Evolutionary conservation across 306 rosid species (phyloP).

Genomic region (Hippophae gyantsensis): DNA sequence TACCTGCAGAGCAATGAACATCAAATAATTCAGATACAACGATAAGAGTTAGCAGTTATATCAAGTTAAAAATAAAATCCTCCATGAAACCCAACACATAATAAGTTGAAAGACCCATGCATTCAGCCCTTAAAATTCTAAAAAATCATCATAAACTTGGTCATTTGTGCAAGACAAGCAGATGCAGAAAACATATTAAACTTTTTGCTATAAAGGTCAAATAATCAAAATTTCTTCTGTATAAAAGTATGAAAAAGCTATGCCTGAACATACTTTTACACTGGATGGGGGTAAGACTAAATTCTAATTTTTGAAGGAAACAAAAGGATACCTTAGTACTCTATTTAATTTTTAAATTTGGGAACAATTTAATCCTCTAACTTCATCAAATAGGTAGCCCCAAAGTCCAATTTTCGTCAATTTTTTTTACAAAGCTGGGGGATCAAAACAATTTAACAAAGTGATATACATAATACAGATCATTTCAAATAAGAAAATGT

Average conservation of each 20-base stretch:
- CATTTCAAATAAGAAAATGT: background rate
- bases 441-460: background rate
- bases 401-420: too few species aligned
- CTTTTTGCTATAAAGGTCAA: background rate
- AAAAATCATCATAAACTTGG: background rate
- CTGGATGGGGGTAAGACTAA: background rate
- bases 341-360: too few species aligned
- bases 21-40: constrained; percentile 2
- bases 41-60: background rate
- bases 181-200: background rate
- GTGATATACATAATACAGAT: background rate
- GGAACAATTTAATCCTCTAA: too few species aligned
- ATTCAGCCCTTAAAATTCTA: background rate
- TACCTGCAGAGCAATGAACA: constrained; percentile 41
- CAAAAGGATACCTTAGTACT: background rate
- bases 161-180: background rate
- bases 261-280: background rate
- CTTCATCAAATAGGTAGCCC: too few species aligned
- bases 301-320: background rate
- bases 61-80: background rate
- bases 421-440: too few species aligned
- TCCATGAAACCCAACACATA: background rate
- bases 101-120: too few species aligned
- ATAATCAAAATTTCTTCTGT: background rate
- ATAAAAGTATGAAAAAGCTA: background rate